Conservation (phyloP, 1,139 yeast species). For the Trichomonascaceae sp. region DNA sequence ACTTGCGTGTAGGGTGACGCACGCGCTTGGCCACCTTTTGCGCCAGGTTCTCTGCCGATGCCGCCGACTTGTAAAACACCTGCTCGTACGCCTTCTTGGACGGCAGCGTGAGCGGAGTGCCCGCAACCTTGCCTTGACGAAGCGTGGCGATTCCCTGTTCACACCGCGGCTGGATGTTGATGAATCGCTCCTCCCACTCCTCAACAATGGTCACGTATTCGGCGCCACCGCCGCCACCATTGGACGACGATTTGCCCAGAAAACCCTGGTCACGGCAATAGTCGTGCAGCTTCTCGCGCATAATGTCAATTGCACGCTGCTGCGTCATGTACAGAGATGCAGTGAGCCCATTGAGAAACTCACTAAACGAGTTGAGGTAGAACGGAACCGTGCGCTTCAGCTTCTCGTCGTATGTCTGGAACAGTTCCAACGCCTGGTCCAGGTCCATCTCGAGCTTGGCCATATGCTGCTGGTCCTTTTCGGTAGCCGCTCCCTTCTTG, state of each 20-base stretch:
- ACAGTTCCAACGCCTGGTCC: constrained; percentile 20
- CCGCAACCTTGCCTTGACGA: constrained; percentile 19
- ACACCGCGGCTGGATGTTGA: constrained; percentile 17
- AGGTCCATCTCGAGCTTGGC: constrained; percentile 20
- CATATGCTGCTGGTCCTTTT: constrained; percentile 20
- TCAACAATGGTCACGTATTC: constrained; percentile 13
- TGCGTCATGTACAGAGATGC: constrained; percentile 21
- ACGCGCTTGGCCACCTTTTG: constrained; percentile 10
- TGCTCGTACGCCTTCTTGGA: constrained; percentile 6
- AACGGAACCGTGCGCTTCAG: constrained; percentile 35
- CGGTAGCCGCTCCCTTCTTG: constrained; percentile 25
- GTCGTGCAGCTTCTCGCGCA: constrained; percentile 14
- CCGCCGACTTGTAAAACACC: background rate
- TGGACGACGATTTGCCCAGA: too few relatives aligned
- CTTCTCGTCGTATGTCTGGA: constrained; percentile 31
- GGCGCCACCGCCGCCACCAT: constrained; percentile 5
- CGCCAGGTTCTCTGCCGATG: constrained; percentile 7
- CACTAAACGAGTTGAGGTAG: constrained; percentile 35
- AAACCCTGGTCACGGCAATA: constrained; percentile 20
- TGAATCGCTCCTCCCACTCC: constrained; percentile 20
- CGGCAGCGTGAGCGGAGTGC: constrained; percentile 17
- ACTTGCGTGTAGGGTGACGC: constrained; percentile 11
- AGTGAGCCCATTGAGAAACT: constrained; percentile 33
- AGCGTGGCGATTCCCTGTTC: constrained; percentile 20
- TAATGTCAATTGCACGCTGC: constrained; percentile 15